A percentile compares a stretch with the other conserved stretches of the same genome.
phyloP scores from a whole-genome alignment of 768 basidiomycete species.

The Amanita subjunquillea region DNA sequence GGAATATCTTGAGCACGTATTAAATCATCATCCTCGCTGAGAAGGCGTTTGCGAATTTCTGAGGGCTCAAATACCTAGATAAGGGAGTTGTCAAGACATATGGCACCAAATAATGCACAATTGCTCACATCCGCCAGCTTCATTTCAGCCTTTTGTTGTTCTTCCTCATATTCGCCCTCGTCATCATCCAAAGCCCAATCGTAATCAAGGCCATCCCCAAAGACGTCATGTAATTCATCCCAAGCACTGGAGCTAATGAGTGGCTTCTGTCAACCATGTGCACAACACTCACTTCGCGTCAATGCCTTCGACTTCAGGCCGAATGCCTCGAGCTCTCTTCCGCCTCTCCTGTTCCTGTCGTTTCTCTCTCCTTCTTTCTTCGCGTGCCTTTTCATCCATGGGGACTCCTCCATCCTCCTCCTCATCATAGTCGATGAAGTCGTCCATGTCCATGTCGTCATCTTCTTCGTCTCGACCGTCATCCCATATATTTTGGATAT shows the following conservation, averaged over 20 bases:
- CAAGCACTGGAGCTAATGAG: slow-evolving; percentile 54
- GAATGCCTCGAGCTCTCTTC: slow-evolving; percentile 46
- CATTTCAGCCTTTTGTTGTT: slow-evolving; percentile 59
- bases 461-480: slow-evolving; percentile 68
- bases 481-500: slow-evolving; percentile 75
- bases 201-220: slow-evolving; percentile 94
- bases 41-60: slow-evolving; percentile 79
- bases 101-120: slow-evolving; percentile 7
- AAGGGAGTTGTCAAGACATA: slow-evolving; percentile 3
- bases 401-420: slow-evolving; percentile 63
- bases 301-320: slow-evolving; percentile 64
- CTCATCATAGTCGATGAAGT: slow-evolving; percentile 76
- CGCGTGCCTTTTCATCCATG: slow-evolving; percentile 69
- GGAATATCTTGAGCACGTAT: slow-evolving; percentile 88
- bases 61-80: slow-evolving; percentile 93
- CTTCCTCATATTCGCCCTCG: slow-evolving; percentile 36
- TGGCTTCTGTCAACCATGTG: slow-evolving; percentile 1
- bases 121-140: slow-evolving; percentile 69
- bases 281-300: slow-evolving; percentile 61
- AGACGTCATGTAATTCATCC: slow-evolving; percentile 94
- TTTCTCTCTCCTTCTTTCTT: slow-evolving; percentile 62
- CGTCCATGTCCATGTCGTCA: slow-evolving; percentile 65
- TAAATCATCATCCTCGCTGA: slow-evolving; percentile 90
- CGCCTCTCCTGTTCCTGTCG: slow-evolving; percentile 59
- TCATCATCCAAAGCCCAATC: slow-evolving; percentile 90